Base-by-base conservation (phyloP, 441 rosid species). In the Mallotus japonicus region DNA sequence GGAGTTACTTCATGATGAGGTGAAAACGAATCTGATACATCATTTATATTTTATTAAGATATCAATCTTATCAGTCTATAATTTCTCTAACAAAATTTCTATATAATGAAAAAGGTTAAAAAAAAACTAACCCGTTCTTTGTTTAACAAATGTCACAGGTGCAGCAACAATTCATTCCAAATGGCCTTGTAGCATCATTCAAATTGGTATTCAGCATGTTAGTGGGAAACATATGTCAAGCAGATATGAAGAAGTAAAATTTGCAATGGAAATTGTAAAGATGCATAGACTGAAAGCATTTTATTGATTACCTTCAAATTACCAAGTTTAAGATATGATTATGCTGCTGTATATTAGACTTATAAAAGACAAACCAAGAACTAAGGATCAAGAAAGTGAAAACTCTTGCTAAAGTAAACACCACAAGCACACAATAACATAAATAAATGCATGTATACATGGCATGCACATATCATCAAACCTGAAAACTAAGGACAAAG, bases 401-500 rank as follows among this genome's bases (percentile, higher is more conserved):
- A 50, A 67, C 3, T 8, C 4, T 42, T 1, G 46, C 6, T 5
- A 4, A 51, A 66, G 44, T 11, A 14, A 24, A 34, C 11, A 15
- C 22, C 69, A 65, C 20, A 4, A 65, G 12, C 17, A 65, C 11
- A 44, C 8, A n/a, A 19, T 40, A 34, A 65, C 11, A 69, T 4
- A 69, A 14, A 16, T 20, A 14, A 24, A 2, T 24, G 14, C 0
- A 57, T n/a, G 2, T 53, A n/a, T 24, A 8, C 24, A 44, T 9
- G 3, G 11, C 8, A 13, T 24, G 28, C 28, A 20, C 55, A 19
- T 15, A 12, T 44, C 9, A 57, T 40, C 44, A 44, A 78, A 81
- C 87, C 85, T 73, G 81, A 70, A 62, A 60, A 53, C 62, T 81
- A 60, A 83, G 65, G 54, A 79, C 73, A 71, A 82, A 70, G 75